A percentile compares a stretch with the other conserved stretches of the same genome.
Evolutionary conservation across 805 yeast genomes (phyloP).

Genomic region (Ogataea nitratoaversa): DNA sequence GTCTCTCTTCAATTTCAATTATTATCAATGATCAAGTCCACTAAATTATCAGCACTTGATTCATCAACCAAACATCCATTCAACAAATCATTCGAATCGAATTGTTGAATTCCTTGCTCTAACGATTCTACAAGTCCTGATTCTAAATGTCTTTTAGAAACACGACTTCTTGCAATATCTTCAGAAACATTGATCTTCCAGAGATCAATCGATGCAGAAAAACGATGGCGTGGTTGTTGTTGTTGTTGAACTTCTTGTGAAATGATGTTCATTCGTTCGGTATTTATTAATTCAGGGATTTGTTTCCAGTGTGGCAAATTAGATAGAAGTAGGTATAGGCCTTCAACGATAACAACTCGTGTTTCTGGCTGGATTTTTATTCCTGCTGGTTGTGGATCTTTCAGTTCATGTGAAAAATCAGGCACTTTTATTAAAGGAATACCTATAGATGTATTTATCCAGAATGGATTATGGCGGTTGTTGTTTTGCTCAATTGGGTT

Average conservation of each 20-base stretch:
- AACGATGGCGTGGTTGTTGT: not conserved
- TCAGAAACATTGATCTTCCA: constrained; percentile 51
- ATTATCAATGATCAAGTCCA: constrained; percentile 20
- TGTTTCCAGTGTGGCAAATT: constrained; percentile 61
- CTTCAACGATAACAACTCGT: constrained; percentile 66
- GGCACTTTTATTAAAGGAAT: constrained; percentile 49
- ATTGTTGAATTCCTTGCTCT: constrained; percentile 49
- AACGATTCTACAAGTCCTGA: constrained; percentile 48
- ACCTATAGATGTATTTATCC: constrained; percentile 8
- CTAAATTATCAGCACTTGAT: constrained; percentile 8
- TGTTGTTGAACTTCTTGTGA: too few relatives aligned
- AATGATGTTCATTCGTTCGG: too few relatives aligned
- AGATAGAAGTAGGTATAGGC: constrained; percentile 61
- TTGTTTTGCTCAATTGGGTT: too few relatives aligned
- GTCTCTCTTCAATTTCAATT: too few relatives aligned
- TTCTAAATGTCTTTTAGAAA: constrained; percentile 60
- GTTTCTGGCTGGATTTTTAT: constrained; percentile 42
- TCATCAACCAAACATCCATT: constrained; percentile 46
- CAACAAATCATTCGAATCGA: constrained; percentile 52
- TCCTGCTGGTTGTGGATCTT: constrained; percentile 65
- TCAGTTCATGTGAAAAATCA: constrained; percentile 67
- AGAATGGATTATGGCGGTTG: constrained; percentile 2
- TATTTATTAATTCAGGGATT: constrained; percentile 35
- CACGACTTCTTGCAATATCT: constrained; percentile 46
- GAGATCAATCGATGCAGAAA: constrained; percentile 31